These are phyloP conservation scores for Xeromyces bisporus DNA, from an alignment of 495 filamentous ascomycete genomes.

Conservation along the genomic window DNA sequence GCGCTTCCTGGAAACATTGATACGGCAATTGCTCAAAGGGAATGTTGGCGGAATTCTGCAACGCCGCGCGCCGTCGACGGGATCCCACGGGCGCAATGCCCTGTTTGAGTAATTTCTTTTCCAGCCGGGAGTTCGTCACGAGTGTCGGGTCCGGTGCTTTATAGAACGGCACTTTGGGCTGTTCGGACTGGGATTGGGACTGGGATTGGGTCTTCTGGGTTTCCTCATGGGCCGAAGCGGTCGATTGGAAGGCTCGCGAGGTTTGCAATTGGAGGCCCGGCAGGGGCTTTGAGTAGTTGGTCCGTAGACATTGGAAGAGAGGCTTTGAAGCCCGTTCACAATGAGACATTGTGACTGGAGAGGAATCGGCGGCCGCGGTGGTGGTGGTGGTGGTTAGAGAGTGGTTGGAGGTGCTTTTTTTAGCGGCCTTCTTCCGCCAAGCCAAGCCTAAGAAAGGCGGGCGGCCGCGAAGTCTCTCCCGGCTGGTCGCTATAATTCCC, in stretches of 20 bases:
- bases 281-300: conserved; percentile 20
- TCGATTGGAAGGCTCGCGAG: conserved; percentile 23
- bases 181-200: too few species aligned
- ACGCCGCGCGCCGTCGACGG: conserved; percentile 61
- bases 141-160: conserved; percentile 31
- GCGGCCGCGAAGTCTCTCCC: conserved; percentile 1
- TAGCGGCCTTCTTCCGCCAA: too few species aligned
- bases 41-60: conserved; percentile 47
- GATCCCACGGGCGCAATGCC: conserved; percentile 56
- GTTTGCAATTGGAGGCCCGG: conserved; percentile 17
- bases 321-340: conserved; percentile 53
- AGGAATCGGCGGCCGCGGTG: conserved; percentile 6
- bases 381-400: not conserved
- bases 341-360: conserved; percentile 45
- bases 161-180: conserved; percentile 18
- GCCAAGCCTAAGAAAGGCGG: conserved; percentile 5
- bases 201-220: too few species aligned
- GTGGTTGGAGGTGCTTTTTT: conserved; percentile 5
- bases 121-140: conserved; percentile 36
- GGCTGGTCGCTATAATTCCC: not conserved
- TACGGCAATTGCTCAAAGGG: conserved; percentile 90
- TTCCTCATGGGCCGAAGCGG: conserved; percentile 20
- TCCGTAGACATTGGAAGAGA: conserved; percentile 44
- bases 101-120: conserved; percentile 39
- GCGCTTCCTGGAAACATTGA: conserved; percentile 94